These are phyloP conservation scores for Carallia brachiata DNA, from an alignment of 345 rosid genomes.

Conservation along the genomic window DNA sequence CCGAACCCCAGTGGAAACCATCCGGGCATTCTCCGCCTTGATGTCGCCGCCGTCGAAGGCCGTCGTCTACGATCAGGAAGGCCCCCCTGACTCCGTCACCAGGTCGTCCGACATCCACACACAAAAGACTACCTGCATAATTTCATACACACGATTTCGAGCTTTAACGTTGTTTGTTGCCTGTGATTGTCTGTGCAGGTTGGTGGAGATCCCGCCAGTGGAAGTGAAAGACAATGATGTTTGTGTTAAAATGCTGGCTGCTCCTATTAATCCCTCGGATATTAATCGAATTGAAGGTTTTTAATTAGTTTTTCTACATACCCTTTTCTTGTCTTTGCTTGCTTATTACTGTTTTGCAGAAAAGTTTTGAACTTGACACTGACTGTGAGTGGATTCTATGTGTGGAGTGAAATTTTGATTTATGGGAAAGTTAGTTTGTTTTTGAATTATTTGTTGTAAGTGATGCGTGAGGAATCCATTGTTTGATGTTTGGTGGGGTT, in stretches of 20 bases:
- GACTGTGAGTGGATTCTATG: no score
- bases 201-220: conserved; percentile 65
- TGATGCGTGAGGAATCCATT: not conserved
- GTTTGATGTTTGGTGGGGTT: not conserved
- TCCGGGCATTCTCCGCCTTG: conserved; percentile 51
- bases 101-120: conserved; percentile 32
- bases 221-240: conserved; percentile 72
- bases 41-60: conserved; percentile 84
- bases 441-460: not conserved
- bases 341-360: not conserved
- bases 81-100: conserved; percentile 75
- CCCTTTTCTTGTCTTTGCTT: no score
- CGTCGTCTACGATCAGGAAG: conserved; percentile 74
- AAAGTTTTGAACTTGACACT: not conserved
- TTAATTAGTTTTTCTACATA: not conserved
- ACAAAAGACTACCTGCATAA: no score
- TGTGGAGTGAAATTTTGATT: no score
- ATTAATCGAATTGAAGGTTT: conserved; percentile 84
- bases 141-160: no score
- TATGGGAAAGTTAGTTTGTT: no score
- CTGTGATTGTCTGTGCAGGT: conserved; percentile 29
- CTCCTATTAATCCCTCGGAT: conserved; percentile 92
- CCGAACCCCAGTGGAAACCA: not conserved
- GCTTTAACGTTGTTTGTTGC: not conserved
- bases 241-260: conserved; percentile 84